These are phyloP conservation scores for Penicillium verhagenii DNA, from an alignment of 495 filamentous ascomycete genomes.

Conservation along the genomic window DNA sequence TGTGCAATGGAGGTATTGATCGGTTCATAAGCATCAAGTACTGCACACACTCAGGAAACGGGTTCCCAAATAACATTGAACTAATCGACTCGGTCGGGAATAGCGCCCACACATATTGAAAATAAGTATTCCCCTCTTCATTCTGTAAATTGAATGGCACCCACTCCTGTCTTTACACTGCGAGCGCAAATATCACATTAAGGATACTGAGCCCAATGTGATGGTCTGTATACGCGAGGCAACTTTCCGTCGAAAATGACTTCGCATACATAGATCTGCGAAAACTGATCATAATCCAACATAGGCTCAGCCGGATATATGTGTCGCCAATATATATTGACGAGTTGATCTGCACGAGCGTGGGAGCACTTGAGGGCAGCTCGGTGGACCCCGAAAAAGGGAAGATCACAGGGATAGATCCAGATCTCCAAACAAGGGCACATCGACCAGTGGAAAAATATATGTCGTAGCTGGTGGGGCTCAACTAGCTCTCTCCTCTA, in stretches of 20 bases:
- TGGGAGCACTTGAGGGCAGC: constrained; percentile 20
- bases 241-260: not conserved
- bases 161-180: constrained; percentile 22
- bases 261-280: constrained; percentile 6
- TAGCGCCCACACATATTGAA: constrained; percentile 22
- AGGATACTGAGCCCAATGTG: constrained; percentile 15
- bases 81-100: constrained; percentile 20
- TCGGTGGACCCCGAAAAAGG: constrained; percentile 3
- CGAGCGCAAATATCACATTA: constrained; percentile 23
- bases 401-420: constrained; percentile 1
- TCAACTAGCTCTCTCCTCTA: constrained; percentile 18
- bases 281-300: constrained; percentile 14
- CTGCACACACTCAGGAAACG: constrained; percentile 26
- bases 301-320: constrained; percentile 19
- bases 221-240: not conserved
- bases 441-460: constrained; percentile 23
- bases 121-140: constrained; percentile 19
- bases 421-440: constrained; percentile 24
- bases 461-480: constrained; percentile 4
- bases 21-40: constrained; percentile 30
- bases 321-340: constrained; percentile 21
- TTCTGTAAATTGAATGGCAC: constrained; percentile 8
- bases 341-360: constrained; percentile 16
- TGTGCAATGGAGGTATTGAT: constrained; percentile 35
- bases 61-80: constrained; percentile 27